A percentile compares a stretch with the other conserved stretches of the same genome.
phyloP scores from a whole-genome alignment of 2,329 filamentous ascomycete genomes.

The Fusarium chlamydosporum region DNA sequence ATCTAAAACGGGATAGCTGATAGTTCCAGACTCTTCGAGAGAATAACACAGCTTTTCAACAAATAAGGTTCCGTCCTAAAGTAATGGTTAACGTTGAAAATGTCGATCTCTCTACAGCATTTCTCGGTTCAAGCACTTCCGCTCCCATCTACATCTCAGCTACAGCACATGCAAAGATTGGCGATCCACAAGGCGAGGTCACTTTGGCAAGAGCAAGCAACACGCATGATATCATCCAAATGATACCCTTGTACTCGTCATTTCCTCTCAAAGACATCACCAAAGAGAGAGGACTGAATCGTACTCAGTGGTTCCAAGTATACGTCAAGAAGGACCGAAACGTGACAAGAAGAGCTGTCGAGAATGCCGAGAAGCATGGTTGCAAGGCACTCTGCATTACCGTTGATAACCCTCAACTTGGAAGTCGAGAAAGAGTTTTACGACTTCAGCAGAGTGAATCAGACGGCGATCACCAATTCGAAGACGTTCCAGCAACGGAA shows the following conservation, averaged over 20 bases:
- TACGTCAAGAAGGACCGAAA: slow-evolving; percentile 33
- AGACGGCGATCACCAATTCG: neutral
- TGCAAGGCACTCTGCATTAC: slow-evolving; percentile 34
- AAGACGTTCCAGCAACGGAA: slow-evolving; percentile 29
- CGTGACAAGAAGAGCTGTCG: slow-evolving; percentile 12
- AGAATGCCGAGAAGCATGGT: slow-evolving; percentile 19
- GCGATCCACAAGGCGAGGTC: slow-evolving; percentile 24
- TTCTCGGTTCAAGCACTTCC: slow-evolving; percentile 8
- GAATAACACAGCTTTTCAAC: slow-evolving; percentile 13
- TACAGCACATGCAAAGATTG: slow-evolving; percentile 30
- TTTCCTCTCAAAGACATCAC: slow-evolving; percentile 7
- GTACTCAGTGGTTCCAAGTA: slow-evolving; percentile 30
- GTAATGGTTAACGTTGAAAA: slow-evolving; percentile 31
- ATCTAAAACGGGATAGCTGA: neutral
- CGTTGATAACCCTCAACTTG: slow-evolving; percentile 29
- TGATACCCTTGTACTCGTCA: slow-evolving; percentile 35
- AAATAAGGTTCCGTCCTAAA: slow-evolving; percentile 19
- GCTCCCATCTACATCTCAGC: slow-evolving; percentile 31
- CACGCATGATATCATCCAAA: slow-evolving; percentile 24
- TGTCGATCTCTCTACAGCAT: slow-evolving; percentile 23
- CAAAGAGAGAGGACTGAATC: neutral
- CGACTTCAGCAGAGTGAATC: slow-evolving; percentile 5
- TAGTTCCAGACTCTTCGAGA: slow-evolving; percentile 14
- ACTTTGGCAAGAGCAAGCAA: slow-evolving; percentile 20
- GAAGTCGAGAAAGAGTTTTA: slow-evolving; percentile 30